Base-by-base conservation (phyloP, 2,329 filamentous ascomycete genomes). In the Magnaporthales sp. region DNA sequence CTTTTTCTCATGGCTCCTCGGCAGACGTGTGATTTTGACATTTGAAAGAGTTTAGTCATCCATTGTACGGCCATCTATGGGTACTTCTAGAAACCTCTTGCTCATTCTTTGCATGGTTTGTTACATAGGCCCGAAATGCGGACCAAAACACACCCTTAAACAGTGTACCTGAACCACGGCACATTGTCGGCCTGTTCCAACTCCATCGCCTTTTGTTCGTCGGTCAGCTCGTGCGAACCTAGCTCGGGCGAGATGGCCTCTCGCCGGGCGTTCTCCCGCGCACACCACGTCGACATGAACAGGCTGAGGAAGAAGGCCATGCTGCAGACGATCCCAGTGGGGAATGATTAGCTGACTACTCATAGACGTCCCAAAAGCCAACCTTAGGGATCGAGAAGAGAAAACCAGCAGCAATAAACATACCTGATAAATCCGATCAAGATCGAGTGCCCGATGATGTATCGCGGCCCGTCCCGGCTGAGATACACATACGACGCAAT, bases 281-380 rank as follows among this genome's bases (percentile, higher is more conserved):
- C 71, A 32, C 72, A 75, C 72, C 73, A 77, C 3, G 66, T 67
- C 0, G 72, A 74, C 75, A 77, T 76, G 64, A 73, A 73, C 0
- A 73, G 64, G 2, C 74, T 76, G 62, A 76, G 64, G 38, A 74
- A 68, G 63, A 77, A 76, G 1, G 75, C 74, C 70, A 76, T 69
- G 38, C 74, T 65, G 24, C 24, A 32, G 29, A n/a, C n/a, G n/a
- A n/a, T n/a, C n/a, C n/a, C n/a, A n/a, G n/a, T 7, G 32, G 5
- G 62, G 9, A n/a, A 64, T 24, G 26, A 24, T 1, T 22, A 13
- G 4, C 3, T 10, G 24, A 26, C 56, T 15, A 60, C 11, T 26
- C 13, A 61, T n/a, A n/a, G n/a, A n/a, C n/a, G n/a, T n/a, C n/a
- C n/a, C n/a, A 24, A 26, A 24, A 60, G 2, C n/a, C 8, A 3